Base-by-base conservation (phyloP, 257 asterid species). In the Solanum chmielewskii region DNA sequence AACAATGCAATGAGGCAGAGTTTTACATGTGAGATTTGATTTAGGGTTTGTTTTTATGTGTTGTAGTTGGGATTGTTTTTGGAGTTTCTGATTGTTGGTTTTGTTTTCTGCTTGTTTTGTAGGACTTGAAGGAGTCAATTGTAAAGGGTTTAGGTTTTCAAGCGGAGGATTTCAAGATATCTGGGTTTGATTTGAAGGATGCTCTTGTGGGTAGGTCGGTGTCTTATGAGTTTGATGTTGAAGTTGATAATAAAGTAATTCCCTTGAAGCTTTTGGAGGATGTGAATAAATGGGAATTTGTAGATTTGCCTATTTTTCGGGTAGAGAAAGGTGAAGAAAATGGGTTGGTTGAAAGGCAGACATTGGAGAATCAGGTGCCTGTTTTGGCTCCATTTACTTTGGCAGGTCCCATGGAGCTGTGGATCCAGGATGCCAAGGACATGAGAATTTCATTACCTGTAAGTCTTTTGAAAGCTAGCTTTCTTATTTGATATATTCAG, bases 351-450 rank as follows among this genome's bases (percentile, higher is more conserved):
- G 94, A 94, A 82, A 92, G 42, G 86, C 87, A 60, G 86, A 84
- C 75, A 71, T 62, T 91, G 60, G 97, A 93, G 80, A 90, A 92
- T 66, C 88, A 90, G 90, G 25, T 91, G 84, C 99, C 99, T 6
- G 96, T 93, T 74, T 95, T 97, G 88, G 96, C 98, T 47, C 98
- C 98, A 27, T 97, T 97, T 89, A 96, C 96, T 75, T 90, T 97
- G 93, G 96, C 98, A 23, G 99, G 99, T 56, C 99, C 99, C 10
- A 95, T 97, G 98, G 99, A 97, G 89, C 91, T 97, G 7, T 97
- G 98, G 99, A 93, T 95, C 92, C 98, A 95, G 92, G 99, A 97
- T 90, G 98, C 97, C 83, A 92, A 95, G 91, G 93, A 94, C 87
- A 95, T 97, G 98, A 92, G 98, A 81, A 91, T 97, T 88, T 97